Conservation (phyloP, 2,329 filamentous ascomycete genomes). For the Colletotrichum brevisporum region DNA sequence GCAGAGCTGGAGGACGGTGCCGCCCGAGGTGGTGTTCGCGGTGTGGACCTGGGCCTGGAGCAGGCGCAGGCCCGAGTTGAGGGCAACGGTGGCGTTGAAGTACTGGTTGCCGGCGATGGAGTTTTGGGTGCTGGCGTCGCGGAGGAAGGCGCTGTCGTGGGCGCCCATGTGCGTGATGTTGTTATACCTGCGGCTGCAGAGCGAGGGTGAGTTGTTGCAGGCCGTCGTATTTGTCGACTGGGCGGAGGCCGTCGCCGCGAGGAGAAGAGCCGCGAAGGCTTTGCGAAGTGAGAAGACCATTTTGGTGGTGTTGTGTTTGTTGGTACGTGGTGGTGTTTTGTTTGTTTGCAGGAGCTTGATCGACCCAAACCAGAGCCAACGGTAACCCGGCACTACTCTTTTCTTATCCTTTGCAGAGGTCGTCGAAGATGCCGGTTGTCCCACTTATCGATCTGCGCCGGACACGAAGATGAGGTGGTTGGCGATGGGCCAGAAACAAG, state of each 20-base stretch:
- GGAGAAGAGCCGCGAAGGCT: constrained; percentile 45
- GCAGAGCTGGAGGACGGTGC: constrained; percentile 71
- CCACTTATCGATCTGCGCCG: background rate
- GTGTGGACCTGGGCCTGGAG: constrained; percentile 81
- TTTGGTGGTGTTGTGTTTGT: constrained; percentile 30
- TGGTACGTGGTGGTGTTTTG: background rate
- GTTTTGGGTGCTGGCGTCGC: constrained; percentile 73
- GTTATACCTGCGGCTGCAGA: constrained; percentile 80
- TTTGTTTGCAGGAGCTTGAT: background rate
- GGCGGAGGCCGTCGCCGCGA: constrained; percentile 43
- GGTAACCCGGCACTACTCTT: background rate
- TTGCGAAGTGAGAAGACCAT: constrained; percentile 48
- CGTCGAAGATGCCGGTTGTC: background rate
- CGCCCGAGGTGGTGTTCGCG: constrained; percentile 58
- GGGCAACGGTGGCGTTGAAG: constrained; percentile 78
- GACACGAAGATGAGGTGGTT: constrained; percentile 27
- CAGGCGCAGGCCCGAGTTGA: constrained; percentile 79
- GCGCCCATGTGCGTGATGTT: constrained; percentile 84
- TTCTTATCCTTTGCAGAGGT: background rate
- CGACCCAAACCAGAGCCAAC: background rate
- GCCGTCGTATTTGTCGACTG: constrained; percentile 57
- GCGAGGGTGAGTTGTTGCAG: constrained; percentile 85
- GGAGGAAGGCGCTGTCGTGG: constrained; percentile 80
- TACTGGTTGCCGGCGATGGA: constrained; percentile 80
- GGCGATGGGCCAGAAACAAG: constrained; percentile 19